phyloP scores from a whole-genome alignment of 2,329 filamentous ascomycete genomes.

The Curvularia sp. region DNA sequence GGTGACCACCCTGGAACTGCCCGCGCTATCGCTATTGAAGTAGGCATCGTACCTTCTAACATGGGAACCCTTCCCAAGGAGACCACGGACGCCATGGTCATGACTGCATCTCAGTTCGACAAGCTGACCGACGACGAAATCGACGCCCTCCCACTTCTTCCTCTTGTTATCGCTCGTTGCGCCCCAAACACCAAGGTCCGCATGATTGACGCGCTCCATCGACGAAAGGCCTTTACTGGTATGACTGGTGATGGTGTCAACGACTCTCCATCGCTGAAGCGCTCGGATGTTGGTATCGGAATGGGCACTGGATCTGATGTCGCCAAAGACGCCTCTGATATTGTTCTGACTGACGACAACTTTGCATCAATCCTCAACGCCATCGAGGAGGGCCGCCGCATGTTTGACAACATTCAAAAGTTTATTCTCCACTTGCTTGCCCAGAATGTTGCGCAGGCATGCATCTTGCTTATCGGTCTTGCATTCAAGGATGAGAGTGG shows the following conservation, averaged over 20 bases:
- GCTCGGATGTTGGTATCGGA: slow-evolving; percentile 84
- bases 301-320: slow-evolving; percentile 91
- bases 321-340: slow-evolving; percentile 80
- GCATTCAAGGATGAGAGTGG: slow-evolving; percentile 75
- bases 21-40: slow-evolving; percentile 54
- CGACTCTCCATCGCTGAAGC: slow-evolving; percentile 80
- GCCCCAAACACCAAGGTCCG: slow-evolving; percentile 86
- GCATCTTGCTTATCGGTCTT: slow-evolving; percentile 80
- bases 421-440: slow-evolving; percentile 79
- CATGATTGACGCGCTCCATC: slow-evolving; percentile 87
- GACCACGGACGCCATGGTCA: slow-evolving; percentile 43
- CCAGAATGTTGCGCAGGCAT: slow-evolving; percentile 84
- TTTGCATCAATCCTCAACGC: slow-evolving; percentile 86
- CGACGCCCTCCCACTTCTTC: slow-evolving; percentile 74
- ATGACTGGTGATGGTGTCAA: slow-evolving; percentile 93
- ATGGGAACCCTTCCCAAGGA: slow-evolving; percentile 30
- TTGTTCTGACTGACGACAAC: slow-evolving; percentile 87
- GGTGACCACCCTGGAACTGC: slow-evolving; percentile 53
- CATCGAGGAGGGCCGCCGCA: slow-evolving; percentile 80
- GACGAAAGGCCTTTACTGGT: slow-evolving; percentile 76
- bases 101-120: slow-evolving; percentile 70
- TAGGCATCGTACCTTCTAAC: slow-evolving; percentile 53
- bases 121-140: slow-evolving; percentile 76
- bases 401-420: slow-evolving; percentile 90
- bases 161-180: slow-evolving; percentile 82